Evolutionary conservation across 495 filamentous ascomycete species (phyloP), one percentile per base, ranked within the genome.

Genomic region (Clavariopsis aquatica): DNA sequence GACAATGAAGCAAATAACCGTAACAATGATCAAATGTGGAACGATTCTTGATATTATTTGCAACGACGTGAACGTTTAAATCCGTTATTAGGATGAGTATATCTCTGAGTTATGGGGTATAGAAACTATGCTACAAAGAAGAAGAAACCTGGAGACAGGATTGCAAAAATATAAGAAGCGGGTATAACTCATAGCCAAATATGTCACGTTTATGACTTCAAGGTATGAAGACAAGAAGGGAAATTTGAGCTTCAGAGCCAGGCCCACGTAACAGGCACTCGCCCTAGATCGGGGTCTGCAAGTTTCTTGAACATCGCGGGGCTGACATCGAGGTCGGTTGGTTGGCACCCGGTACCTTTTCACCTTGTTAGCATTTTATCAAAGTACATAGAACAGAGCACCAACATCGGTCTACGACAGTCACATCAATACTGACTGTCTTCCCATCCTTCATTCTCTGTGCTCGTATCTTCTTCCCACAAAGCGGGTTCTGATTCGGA

Each of bases 321-420:
- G 13, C 81, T 86, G 20, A 90, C 79, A 78, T 93, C 89, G 12
- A 93, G 58, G 77, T 93, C 89, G 4, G 77, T 78, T 15, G 81
- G 76, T 41, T 75, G 63, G 70, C 91, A 93, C 0, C 85, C 87
- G 10, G 78, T 67, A 24, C 76, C 65, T 76, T 64, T 70, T 38
- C n/a, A 17, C 1, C 1, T 29, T 7, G 57, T 61, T 34, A 64
- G 61, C 47, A 49, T 26, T 49, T 5, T 19, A 49, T 24, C 17
- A 67, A 64, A 38, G 36, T 43, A 28, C 24, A 13, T 1, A 26
- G 29, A 15, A 70, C 5, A 34, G 31, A 34, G n/a, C 10, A 64
- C 68, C 55, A 80, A 76, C 91, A 93, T 31, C 89, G 77, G 78
- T 94, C 91, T 15, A 91, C 88, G 0, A 95, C 85, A 43, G 73